Evolutionary conservation across 1,284 basidiomycete genomes (phyloP), one percentile per base, ranked within the genome.

Genomic region (Moesziomyces antarcticus): DNA sequence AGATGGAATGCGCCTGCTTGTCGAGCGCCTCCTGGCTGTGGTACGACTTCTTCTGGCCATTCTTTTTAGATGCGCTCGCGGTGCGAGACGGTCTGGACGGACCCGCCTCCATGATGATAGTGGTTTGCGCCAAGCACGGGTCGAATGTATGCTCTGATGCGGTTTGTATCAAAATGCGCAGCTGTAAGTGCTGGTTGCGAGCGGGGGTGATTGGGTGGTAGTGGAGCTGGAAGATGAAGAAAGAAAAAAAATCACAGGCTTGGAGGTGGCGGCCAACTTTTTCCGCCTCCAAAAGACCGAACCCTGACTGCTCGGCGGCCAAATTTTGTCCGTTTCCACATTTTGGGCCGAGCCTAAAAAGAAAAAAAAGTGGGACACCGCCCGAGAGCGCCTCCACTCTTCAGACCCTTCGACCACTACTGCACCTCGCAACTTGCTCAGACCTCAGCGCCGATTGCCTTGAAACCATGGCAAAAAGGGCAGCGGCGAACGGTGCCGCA

Each of bases 1-100:
- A 72, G 47, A 83, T 81, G n/a, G 75, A 79, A 27, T 65, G 49
- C 3, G 69, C 60, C 56, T 83, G 82, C 55, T 60, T 70, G 44
- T 77, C 59, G 10, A 82, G 71, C 11, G 75, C 77, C 40, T 80
- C 76, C 16, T 68, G 66, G 21, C 56, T 55, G 51, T 82, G 80
- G 25, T 49, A 67, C 2, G 56, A 5, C 22, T 73, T 67, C 27
- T 64, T 63, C 16, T 47, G 37, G 27, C 50, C 47, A 8, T 56
- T 60, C 10, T 43, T 21, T 27, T 50, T 66, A 21, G 50, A 56
- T 57, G 61, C 56, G 20, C 43, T 55, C 16, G 49, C 35, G 7
- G 49, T 44, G 48, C 61, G 50, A 18, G 57, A 40, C 3, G 55
- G 60, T 24, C 68, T 58, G 42, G 71, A 73, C 11, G 71, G 71